Percentiles rank a stretch among this genome's conserved stretches.
phyloP scores from a whole-genome alignment of 176 grass and related monocot genomes.

The Cymbopogon citratus region DNA sequence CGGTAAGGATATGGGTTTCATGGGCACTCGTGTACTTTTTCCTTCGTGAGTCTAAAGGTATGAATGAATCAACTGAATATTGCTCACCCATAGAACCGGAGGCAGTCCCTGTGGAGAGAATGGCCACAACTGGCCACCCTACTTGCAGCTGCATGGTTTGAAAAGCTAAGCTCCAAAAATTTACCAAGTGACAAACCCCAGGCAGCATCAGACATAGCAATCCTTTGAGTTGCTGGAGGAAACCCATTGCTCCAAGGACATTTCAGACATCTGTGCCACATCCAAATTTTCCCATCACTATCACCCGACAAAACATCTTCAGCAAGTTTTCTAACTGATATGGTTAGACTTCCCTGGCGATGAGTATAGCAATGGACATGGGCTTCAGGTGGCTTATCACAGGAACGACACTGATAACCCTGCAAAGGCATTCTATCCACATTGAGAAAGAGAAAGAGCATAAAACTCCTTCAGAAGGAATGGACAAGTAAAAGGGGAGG shows the following conservation, averaged over 20 bases:
- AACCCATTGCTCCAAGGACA: slow-evolving; percentile 81
- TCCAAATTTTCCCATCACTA: slow-evolving; percentile 88
- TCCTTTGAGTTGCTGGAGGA: slow-evolving; percentile 82
- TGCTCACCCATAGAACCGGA: slow-evolving; percentile 89
- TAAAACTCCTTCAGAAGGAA: slow-evolving; percentile 4
- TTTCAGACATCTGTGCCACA: slow-evolving; percentile 94
- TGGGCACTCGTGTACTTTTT: neutral
- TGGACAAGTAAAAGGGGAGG: neutral
- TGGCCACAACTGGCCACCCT: slow-evolving; percentile 90
- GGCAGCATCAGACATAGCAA: slow-evolving; percentile 91
- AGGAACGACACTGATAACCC: slow-evolving; percentile 62
- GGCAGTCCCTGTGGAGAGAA: slow-evolving; percentile 93
- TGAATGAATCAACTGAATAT: neutral
- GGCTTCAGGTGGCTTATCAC: slow-evolving; percentile 92
- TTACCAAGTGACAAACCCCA: slow-evolving; percentile 98
- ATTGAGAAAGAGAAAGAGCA: slow-evolving; percentile 21
- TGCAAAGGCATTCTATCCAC: slow-evolving; percentile 38
- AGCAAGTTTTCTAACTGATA: slow-evolving; percentile 84
- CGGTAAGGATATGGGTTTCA: neutral
- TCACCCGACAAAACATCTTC: slow-evolving; percentile 71
- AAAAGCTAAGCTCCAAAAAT: slow-evolving; percentile 99
- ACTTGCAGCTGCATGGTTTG: slow-evolving; percentile 93
- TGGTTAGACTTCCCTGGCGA: slow-evolving; percentile 85
- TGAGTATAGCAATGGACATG: slow-evolving; percentile 97
- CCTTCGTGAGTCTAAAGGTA: neutral